Evolutionary conservation across 441 rosid genomes (phyloP).

Genomic region (Eutrema salsugineum): DNA sequence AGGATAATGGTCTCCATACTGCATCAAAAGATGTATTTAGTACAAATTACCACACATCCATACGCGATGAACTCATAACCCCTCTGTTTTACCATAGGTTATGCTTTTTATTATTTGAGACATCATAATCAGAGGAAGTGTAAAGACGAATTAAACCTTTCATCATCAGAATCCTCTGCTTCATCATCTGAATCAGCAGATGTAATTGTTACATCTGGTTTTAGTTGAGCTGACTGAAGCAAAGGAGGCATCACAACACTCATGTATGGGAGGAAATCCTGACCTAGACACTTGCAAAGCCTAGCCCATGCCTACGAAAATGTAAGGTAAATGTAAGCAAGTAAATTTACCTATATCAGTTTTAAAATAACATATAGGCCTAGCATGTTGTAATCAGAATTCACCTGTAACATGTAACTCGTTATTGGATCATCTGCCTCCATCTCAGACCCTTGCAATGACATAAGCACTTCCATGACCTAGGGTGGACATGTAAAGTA

Average conservation of each 20-base stretch:
- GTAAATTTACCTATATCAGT: not conserved
- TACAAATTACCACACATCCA: conserved; percentile 2
- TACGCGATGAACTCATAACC: not conserved
- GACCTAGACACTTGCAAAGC: conserved; percentile 98
- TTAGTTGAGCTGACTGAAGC: conserved; percentile 97
- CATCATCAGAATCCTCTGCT: conserved; percentile 92
- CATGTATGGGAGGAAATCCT: conserved; percentile 98
- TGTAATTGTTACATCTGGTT: conserved; percentile 98
- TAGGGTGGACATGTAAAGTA: conserved; percentile 28
- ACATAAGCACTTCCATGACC: conserved; percentile 99
- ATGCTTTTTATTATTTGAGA: not conserved
- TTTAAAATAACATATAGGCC: not conserved
- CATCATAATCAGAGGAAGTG: conserved; percentile 1
- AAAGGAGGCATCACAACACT: conserved; percentile 97
- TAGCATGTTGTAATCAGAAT: conserved; percentile 7
- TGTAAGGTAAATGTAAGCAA: conserved; percentile 1
- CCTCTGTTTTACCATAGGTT: not conserved
- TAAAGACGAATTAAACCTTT: conserved; percentile 51
- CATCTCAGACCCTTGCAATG: conserved; percentile 96
- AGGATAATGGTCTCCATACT: conserved; percentile 99
- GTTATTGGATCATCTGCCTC: conserved; percentile 98
- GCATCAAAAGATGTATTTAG: conserved; percentile 28
- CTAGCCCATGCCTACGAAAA: conserved; percentile 94
- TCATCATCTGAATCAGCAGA: conserved; percentile 98
- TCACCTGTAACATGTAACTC: conserved; percentile 98